Conservation (phyloP, 306 rosid species). For the Inga leiocalycina region DNA sequence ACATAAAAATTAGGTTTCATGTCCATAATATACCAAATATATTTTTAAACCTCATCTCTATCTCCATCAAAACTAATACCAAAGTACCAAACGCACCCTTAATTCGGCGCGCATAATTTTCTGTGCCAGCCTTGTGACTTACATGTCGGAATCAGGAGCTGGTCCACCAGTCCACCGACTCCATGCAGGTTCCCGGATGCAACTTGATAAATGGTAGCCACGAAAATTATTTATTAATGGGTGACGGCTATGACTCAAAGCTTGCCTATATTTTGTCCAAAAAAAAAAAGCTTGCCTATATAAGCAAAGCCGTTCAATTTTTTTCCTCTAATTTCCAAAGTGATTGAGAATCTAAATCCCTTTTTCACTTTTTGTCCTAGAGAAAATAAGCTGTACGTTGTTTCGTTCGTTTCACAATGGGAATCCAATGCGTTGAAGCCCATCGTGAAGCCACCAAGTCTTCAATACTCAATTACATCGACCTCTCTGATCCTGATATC, state of each 20-base stretch:
- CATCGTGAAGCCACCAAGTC: slow-evolving; percentile 20
- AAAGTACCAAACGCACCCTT: too few relatives aligned
- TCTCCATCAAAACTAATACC: too few relatives aligned
- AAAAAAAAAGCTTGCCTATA: not conserved
- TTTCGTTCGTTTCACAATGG: not conserved
- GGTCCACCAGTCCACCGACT: not conserved
- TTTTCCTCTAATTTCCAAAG: not conserved
- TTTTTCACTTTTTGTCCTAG: not conserved
- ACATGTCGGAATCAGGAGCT: not conserved
- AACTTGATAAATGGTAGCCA: not conserved
- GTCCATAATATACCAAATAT: too few relatives aligned
- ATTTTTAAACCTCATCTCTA: too few relatives aligned
- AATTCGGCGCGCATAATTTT: not conserved
- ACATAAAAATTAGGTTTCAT: too few relatives aligned
- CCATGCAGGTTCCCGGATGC: not conserved
- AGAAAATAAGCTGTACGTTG: not conserved
- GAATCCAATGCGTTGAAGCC: not conserved
- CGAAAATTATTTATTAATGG: not conserved
- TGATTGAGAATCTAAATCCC: not conserved
- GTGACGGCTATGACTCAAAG: not conserved
- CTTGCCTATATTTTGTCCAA: not conserved
- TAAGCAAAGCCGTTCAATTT: not conserved
- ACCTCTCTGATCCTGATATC: slow-evolving; percentile 54
- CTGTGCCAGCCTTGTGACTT: not conserved
- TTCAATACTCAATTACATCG: slow-evolving; percentile 60